phyloP scores from a whole-genome alignment of 306 rosid species.

The Inga oerstediana region DNA sequence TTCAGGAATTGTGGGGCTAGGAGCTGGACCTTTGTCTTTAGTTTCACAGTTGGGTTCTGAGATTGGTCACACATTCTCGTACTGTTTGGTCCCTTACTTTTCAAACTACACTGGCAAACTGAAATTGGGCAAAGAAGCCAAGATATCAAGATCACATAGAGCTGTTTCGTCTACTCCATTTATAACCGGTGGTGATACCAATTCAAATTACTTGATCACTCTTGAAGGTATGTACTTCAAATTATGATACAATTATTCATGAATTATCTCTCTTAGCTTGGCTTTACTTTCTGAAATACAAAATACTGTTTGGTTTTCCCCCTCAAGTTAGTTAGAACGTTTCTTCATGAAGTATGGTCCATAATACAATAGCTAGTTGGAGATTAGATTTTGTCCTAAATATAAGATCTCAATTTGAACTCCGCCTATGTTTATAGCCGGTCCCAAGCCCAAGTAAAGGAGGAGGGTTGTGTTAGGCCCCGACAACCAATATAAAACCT shows the following conservation, averaged over 20 bases:
- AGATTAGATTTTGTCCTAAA: no score
- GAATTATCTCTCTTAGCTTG: not conserved
- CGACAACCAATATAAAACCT: no score
- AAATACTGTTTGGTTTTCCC: no score
- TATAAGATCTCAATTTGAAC: no score
- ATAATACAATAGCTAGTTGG: no score
- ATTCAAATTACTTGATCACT: not conserved
- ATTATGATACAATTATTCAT: not conserved
- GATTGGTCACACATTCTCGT: slow-evolving; percentile 23
- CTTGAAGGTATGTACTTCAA: slow-evolving; percentile 1
- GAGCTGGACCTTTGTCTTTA: slow-evolving; percentile 15
- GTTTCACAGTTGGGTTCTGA: slow-evolving; percentile 10
- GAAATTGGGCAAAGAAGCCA: not conserved
- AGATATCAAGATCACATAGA: not conserved
- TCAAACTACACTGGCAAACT: not conserved
- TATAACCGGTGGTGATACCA: not conserved
- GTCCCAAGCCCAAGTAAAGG: no score
- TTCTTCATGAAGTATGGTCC: no score
- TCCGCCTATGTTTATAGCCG: no score
- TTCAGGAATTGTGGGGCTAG: slow-evolving; percentile 28
- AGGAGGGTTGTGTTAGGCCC: no score
- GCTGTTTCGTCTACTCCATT: slow-evolving; percentile 23
- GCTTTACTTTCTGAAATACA: no score
- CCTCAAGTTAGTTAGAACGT: no score
- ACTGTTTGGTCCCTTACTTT: slow-evolving; percentile 18